Percentiles rank a stretch among this genome's conserved stretches.
Evolutionary conservation across 306 rosid genomes (phyloP).

Genomic region (Inga oerstediana): DNA sequence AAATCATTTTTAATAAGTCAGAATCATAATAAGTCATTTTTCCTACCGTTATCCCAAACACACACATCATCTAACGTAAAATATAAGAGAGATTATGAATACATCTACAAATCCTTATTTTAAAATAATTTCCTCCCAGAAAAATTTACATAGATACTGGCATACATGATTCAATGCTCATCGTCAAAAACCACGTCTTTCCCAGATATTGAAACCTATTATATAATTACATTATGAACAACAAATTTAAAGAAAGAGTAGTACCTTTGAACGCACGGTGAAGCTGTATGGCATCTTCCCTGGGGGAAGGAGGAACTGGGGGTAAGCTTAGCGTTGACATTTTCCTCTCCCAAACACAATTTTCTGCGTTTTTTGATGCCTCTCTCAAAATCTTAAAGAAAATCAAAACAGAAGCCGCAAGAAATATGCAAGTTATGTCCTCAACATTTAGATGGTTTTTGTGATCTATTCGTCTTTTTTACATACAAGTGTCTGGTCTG

Average conservation of each 20-base stretch:
- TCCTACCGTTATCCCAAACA: no score
- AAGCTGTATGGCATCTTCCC: conserved; percentile 70
- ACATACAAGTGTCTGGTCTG: not conserved
- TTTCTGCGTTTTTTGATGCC: not conserved
- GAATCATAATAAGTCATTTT: no score
- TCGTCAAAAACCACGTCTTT: not conserved
- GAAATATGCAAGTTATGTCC: not conserved
- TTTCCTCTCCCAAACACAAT: not conserved
- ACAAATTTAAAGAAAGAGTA: not conserved
- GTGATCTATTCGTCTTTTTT: no score
- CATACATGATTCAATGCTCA: not conserved
- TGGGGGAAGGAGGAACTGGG: conserved; percentile 64
- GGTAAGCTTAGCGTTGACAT: conserved; percentile 57
- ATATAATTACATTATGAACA: not conserved
- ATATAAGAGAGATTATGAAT: not conserved
- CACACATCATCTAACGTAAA: not conserved
- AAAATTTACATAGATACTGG: not conserved
- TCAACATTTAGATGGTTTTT: not conserved
- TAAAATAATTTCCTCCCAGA: not conserved
- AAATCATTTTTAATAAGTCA: no score
- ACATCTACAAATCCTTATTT: not conserved
- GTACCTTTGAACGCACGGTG: conserved; percentile 84
- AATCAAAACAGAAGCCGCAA: not conserved
- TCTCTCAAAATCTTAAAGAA: not conserved
- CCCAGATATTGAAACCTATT: not conserved